Conservation (phyloP, 306 rosid species). For the Fagus crenata region DNA sequence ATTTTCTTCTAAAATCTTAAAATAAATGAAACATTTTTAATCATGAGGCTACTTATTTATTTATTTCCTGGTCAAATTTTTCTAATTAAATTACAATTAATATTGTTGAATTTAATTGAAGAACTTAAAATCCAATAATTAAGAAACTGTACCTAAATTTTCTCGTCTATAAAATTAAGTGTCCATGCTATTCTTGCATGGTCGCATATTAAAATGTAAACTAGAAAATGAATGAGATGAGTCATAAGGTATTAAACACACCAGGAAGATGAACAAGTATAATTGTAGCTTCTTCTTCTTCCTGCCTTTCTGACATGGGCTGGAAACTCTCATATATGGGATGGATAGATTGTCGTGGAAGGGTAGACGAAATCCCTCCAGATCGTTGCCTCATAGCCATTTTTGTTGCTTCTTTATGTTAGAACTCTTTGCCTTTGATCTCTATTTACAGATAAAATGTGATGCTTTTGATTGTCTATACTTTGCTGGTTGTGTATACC, state of each 20-base stretch:
- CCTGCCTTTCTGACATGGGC: conserved; percentile 42
- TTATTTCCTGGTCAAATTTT: too few species aligned
- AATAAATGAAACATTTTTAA: neutral
- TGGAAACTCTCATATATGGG: conserved; percentile 37
- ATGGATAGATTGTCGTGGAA: conserved; percentile 28
- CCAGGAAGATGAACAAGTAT: conserved; percentile 50
- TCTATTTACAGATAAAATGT: neutral
- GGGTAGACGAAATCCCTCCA: conserved; percentile 10
- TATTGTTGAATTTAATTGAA: too few species aligned
- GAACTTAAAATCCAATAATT: too few species aligned
- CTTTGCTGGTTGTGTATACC: neutral
- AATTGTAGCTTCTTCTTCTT: conserved; percentile 36
- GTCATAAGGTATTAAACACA: conserved; percentile 8
- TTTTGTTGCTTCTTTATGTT: neutral
- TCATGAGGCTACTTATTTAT: too few species aligned
- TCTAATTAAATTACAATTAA: too few species aligned
- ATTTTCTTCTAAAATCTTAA: neutral
- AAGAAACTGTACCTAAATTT: too few species aligned
- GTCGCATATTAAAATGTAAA: too few species aligned
- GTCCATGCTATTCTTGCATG: too few species aligned
- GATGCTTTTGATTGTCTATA: neutral
- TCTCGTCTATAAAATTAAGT: too few species aligned
- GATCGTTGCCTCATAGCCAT: conserved; percentile 46
- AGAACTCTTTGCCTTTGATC: neutral
- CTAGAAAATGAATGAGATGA: too few species aligned